Evolutionary conservation across 345 rosid species (phyloP).

Genomic region (Salix suchowensis): DNA sequence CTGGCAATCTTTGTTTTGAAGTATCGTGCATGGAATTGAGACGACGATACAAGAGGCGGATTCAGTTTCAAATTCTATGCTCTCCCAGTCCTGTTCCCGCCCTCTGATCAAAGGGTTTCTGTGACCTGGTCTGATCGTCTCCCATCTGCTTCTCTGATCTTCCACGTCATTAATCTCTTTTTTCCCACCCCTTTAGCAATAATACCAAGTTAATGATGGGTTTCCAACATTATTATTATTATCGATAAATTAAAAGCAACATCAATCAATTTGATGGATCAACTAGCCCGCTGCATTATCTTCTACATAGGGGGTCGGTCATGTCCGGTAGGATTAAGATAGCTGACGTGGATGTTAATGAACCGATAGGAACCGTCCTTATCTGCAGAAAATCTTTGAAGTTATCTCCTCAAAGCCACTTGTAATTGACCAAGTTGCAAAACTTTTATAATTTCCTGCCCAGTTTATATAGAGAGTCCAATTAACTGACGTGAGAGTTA

Average conservation of each 20-base stretch:
- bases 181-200: too few species aligned
- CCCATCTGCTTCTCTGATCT: too few species aligned
- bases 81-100: too few species aligned
- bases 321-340: background rate
- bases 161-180: too few species aligned
- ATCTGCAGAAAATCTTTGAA: constrained; percentile 19
- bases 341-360: constrained; percentile 12
- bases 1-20: too few species aligned
- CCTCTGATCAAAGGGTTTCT: too few species aligned
- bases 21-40: too few species aligned
- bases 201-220: background rate
- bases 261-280: background rate
- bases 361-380: constrained; percentile 20
- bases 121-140: too few species aligned
- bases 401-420: constrained; percentile 18
- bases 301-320: background rate
- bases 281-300: background rate
- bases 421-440: constrained; percentile 1
- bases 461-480: background rate
- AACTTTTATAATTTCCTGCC: background rate
- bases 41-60: background rate
- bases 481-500: constrained; percentile 7
- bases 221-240: background rate
- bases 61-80: background rate
- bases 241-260: background rate